Conservation (phyloP, 805 yeast species). For the Yarrowia sp. region DNA sequence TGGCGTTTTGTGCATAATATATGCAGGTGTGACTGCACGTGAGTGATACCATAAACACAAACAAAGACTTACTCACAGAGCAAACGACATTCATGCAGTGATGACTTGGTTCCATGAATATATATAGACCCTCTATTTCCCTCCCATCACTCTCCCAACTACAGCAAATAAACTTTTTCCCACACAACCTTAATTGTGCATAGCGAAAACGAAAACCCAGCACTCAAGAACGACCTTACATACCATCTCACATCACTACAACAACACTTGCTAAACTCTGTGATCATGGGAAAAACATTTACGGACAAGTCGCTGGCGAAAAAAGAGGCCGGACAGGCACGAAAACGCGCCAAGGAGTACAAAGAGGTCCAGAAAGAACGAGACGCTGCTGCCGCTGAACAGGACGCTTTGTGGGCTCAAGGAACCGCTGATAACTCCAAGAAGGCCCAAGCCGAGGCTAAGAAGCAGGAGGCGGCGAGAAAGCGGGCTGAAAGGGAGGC, state of each 20-base stretch:
- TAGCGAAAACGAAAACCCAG: too few relatives aligned
- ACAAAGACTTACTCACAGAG: too few relatives aligned
- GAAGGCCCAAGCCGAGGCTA: conserved; percentile 27
- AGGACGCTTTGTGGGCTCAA: conserved; percentile 12
- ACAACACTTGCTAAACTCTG: conserved; percentile 5
- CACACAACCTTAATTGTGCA: too few relatives aligned
- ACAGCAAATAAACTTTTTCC: too few relatives aligned
- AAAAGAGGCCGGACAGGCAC: conserved; percentile 27
- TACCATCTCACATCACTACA: background rate
- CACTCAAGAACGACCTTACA: background rate
- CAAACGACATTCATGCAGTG: too few relatives aligned
- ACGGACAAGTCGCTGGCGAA: conserved; percentile 24
- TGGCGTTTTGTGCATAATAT: too few relatives aligned
- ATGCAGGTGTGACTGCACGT: too few relatives aligned
- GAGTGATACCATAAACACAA: too few relatives aligned
- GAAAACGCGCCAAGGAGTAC: conserved; percentile 25
- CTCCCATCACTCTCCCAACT: too few relatives aligned
- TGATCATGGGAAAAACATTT: conserved; percentile 25
- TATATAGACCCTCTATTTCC: too few relatives aligned
- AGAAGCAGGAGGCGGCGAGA: conserved; percentile 15
- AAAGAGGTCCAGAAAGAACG: conserved; percentile 18
- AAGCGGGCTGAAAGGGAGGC: conserved; percentile 23
- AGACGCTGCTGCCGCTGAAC: background rate
- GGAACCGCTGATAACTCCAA: conserved; percentile 21
- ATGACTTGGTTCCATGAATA: too few relatives aligned